Evolutionary conservation across 176 grass and related monocot species (phyloP).

Genomic region (Triticum monococcum): DNA sequence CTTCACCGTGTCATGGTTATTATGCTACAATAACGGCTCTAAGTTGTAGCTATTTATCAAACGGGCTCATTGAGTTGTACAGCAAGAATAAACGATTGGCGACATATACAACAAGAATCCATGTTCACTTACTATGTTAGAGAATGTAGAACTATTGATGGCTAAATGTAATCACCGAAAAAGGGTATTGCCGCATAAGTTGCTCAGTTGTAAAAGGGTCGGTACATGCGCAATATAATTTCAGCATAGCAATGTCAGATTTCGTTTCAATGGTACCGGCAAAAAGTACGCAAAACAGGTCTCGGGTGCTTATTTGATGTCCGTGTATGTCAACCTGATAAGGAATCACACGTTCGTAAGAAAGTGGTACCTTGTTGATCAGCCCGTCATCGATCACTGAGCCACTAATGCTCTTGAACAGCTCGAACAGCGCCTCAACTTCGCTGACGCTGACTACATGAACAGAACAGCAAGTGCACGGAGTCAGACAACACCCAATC

Average conservation of each 20-base stretch:
- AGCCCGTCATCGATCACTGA: constrained; percentile 85
- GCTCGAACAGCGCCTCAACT: constrained; percentile 87
- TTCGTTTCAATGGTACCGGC: not conserved
- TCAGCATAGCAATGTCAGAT: not conserved
- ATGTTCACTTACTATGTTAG: not conserved
- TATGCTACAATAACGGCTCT: not conserved
- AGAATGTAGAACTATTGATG: not conserved
- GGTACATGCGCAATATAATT: not conserved
- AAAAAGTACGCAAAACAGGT: not conserved
- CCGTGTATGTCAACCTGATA: not conserved
- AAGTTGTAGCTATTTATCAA: not conserved
- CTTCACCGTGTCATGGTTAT: not conserved
- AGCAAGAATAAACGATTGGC: not conserved
- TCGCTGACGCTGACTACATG: constrained; percentile 83
- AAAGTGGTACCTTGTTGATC: constrained; percentile 73
- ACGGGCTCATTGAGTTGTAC: not conserved
- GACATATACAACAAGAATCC: not conserved
- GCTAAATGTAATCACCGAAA: not conserved
- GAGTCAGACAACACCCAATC: constrained; percentile 2
- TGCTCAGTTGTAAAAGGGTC: not conserved
- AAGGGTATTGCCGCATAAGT: not conserved
- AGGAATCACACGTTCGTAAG: not conserved
- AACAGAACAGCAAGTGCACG: not conserved
- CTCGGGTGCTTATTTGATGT: not conserved
- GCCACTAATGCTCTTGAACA: constrained; percentile 96